phyloP scores from a whole-genome alignment of 2,329 filamentous ascomycete genomes.

The Fonsecaea erecta region DNA sequence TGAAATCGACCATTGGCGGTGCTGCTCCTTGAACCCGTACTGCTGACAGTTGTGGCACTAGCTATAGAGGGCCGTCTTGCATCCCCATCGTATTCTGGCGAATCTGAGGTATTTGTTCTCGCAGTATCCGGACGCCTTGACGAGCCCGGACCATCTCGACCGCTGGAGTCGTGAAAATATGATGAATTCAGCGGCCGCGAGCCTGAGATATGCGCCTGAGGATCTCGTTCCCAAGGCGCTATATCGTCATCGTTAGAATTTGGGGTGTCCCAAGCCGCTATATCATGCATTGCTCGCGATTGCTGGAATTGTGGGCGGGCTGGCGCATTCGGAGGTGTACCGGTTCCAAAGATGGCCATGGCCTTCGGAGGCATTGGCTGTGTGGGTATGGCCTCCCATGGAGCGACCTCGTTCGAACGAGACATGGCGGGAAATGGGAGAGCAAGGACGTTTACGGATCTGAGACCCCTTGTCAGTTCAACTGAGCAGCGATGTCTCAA shows the following conservation, averaged over 20 bases:
- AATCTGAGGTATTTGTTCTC: constrained; percentile 61
- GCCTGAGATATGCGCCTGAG: constrained; percentile 35
- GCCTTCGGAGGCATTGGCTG: constrained; percentile 18
- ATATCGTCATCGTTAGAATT: constrained; percentile 39
- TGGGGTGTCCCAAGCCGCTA: constrained; percentile 41
- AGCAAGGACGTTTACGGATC: constrained; percentile 3
- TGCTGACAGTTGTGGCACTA: constrained; percentile 84
- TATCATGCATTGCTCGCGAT: constrained; percentile 35
- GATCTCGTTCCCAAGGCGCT: constrained; percentile 40
- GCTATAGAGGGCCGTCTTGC: constrained; percentile 84
- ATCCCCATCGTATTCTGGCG: constrained; percentile 67
- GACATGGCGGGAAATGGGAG: constrained; percentile 1
- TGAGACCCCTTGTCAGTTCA: constrained; percentile 15
- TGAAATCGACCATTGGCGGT: constrained; percentile 69
- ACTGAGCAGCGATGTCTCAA: constrained; percentile 10
- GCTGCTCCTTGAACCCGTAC: constrained; percentile 77
- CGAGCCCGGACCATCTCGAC: constrained; percentile 63
- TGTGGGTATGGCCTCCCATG: constrained; percentile 11
- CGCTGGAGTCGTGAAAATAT: constrained; percentile 30
- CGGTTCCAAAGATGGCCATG: constrained; percentile 31
- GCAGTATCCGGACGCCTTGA: constrained; percentile 65
- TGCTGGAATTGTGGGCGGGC: constrained; percentile 29
- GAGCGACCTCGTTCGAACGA: constrained; percentile 15
- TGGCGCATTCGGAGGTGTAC: constrained; percentile 36
- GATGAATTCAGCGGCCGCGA: constrained; percentile 34